Evolutionary conservation across 805 yeast species (phyloP), one percentile per base, ranked within the genome.

Genomic region (Sporopachydermia lactativora): DNA sequence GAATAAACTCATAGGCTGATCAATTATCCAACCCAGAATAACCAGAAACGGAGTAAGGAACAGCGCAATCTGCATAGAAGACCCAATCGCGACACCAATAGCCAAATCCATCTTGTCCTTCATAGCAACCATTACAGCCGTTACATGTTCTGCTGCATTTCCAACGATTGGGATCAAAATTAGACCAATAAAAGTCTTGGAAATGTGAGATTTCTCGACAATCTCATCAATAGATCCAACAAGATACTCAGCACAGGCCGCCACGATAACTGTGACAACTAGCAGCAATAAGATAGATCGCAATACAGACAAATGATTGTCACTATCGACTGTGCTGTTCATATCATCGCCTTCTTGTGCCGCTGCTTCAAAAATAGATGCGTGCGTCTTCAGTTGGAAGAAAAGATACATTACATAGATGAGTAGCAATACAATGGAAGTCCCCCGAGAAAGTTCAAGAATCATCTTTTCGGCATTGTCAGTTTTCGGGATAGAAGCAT

Each of bases 51-150:
- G 98, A 13, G 97, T 88, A 37, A 92, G 86, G 62, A 92, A 89
- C 42, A 92, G 63, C 2, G 98, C 94, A 52, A 92, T 88, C 61
- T 92, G 98, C 59, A 92, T 72, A 3, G 96, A 85, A 1, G 95
- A 82, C 15, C 98, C 98, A 45, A 92, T 78, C 2, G 98, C 97
- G 38, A 92, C 97, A 43, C 96, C 95, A 49, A 92, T 73, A 11
- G 98, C 96, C 44, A 92, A 71, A 58, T 92, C 97, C 96, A 92
- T 92, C 63, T 92, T 92, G 61, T 92, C 84, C 62, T 86, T 86
- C 71, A 77, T 75, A 16, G 98, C 97, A 39, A 92, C 97, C 46
- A 85, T 72, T 31, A 92, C 81, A 3, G 97, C 95, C 15, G 98
- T 92, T 40, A 85, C 97, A 60, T 92, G 98, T 60, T 92, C 98